Evolutionary conservation across 176 grass and related monocot species (phyloP).

Genomic region (Rhynchospora breviuscula): DNA sequence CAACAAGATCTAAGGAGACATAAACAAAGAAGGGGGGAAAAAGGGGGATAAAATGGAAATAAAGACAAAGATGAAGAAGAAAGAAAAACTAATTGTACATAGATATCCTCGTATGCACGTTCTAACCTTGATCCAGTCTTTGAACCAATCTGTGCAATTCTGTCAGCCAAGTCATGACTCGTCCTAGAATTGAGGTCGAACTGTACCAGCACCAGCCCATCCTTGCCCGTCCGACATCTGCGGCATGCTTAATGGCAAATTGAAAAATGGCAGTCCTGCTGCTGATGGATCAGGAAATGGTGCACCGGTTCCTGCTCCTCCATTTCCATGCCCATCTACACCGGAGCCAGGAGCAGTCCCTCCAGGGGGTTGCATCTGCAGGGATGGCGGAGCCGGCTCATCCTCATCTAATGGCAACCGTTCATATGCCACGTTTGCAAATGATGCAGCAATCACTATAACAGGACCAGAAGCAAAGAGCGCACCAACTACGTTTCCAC

Average conservation of each 20-base stretch:
- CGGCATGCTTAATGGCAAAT: constrained; percentile 77
- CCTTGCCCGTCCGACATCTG: constrained; percentile 64
- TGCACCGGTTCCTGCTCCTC: constrained; percentile 26
- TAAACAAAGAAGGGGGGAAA: constrained; percentile 1
- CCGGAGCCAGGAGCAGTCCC: not conserved
- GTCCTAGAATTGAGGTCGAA: constrained; percentile 60
- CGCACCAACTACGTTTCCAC: constrained; percentile 90
- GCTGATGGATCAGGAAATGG: constrained; percentile 70
- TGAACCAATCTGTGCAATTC: constrained; percentile 30
- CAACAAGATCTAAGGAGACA: constrained; percentile 22
- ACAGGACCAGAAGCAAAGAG: constrained; percentile 81
- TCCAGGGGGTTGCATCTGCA: constrained; percentile 57
- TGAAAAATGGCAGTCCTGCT: constrained; percentile 73
- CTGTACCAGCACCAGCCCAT: constrained; percentile 42
- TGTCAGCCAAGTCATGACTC: constrained; percentile 32
- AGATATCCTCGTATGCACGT: constrained; percentile 26
- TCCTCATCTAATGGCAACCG: constrained; percentile 90
- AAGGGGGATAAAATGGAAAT: constrained; percentile 35
- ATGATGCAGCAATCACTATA: constrained; percentile 91
- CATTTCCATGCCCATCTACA: constrained; percentile 29
- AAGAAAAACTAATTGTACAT: constrained; percentile 39
- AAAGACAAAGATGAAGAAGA: constrained; percentile 40
- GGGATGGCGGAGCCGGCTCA: constrained; percentile 37
- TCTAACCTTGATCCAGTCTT: constrained; percentile 67
- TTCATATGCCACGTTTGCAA: constrained; percentile 98